phyloP scores from a whole-genome alignment of 345 rosid species.

The Salix udensis region DNA sequence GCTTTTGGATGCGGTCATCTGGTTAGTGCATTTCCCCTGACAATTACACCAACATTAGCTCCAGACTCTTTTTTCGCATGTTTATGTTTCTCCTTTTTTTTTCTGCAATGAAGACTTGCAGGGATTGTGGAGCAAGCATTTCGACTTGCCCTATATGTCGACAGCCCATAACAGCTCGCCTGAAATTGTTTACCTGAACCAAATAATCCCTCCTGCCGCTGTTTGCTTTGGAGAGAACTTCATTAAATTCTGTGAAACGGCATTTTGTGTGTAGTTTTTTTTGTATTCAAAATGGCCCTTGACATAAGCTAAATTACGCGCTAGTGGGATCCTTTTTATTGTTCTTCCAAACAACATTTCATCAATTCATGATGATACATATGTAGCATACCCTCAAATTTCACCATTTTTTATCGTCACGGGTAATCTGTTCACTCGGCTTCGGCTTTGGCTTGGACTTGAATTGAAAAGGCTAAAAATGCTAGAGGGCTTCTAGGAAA shows the following conservation, averaged over 20 bases:
- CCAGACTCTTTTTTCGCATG: background rate
- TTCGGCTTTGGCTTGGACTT: background rate
- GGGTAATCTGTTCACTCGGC: background rate
- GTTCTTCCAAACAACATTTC: background rate
- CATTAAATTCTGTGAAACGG: background rate
- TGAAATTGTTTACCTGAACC: constrained; percentile 54
- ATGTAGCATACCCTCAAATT: background rate
- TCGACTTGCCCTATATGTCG: constrained; percentile 74
- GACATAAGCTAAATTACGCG: background rate
- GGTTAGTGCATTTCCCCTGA: constrained; percentile 42
- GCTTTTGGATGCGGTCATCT: constrained; percentile 94
- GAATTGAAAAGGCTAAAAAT: background rate
- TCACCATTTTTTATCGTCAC: background rate
- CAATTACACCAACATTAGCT: background rate
- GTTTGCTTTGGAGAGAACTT: background rate
- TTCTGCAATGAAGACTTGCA: constrained; percentile 61
- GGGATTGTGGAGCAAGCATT: constrained; percentile 62
- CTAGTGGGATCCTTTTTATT: too few relatives aligned
- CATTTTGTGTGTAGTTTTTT: background rate
- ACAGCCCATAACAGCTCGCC: constrained; percentile 61
- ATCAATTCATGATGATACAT: background rate
- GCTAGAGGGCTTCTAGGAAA: too few relatives aligned
- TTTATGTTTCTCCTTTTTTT: background rate
- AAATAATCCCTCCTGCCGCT: background rate
- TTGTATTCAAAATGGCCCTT: background rate